These are phyloP conservation scores for Fusarium sp. DNA, from an alignment of 2,329 filamentous ascomycete species.

Conservation along the genomic window DNA sequence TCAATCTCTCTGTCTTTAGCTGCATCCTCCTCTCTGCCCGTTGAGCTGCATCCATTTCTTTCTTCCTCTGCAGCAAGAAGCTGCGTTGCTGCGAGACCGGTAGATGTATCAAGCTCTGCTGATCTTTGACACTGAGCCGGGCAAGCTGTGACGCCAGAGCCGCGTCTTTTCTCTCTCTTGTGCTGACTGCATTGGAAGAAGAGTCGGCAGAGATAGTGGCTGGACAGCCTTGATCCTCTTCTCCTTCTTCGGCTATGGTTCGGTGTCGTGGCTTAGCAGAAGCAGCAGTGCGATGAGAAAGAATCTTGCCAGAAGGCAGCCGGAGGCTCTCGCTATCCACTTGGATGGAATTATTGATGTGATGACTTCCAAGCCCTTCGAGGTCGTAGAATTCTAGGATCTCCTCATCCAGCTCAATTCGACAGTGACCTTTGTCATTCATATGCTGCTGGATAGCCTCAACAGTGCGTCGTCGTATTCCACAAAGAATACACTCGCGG, in stretches of 20 bases:
- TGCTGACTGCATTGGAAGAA: not conserved
- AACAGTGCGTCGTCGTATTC: conserved; percentile 52
- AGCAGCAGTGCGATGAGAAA: conserved; percentile 21
- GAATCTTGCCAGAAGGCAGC: conserved; percentile 34
- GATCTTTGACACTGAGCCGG: conserved; percentile 21
- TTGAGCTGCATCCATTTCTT: conserved; percentile 16
- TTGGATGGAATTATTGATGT: not conserved
- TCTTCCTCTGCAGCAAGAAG: conserved; percentile 22
- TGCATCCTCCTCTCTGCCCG: conserved; percentile 16
- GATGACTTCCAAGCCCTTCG: not conserved
- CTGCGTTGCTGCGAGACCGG: conserved; percentile 27
- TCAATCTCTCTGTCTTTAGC: conserved; percentile 17
- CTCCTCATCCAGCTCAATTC: conserved; percentile 49
- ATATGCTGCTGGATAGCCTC: conserved; percentile 62
- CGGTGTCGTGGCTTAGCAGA: not conserved
- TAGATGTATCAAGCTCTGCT: conserved; percentile 35
- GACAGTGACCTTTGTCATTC: conserved; percentile 59
- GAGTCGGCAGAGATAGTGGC: rapidly evolving
- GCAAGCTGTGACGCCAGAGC: conserved; percentile 25
- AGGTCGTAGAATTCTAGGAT: conserved; percentile 54
- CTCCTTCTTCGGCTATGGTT: not conserved
- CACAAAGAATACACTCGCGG: conserved; percentile 61
- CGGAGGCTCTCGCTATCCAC: conserved; percentile 12
- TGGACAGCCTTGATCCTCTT: not conserved
- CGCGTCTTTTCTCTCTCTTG: conserved; percentile 8